Base-by-base conservation (phyloP, 2,329 filamentous ascomycete genomes). In the Trichoderma asperellum region DNA sequence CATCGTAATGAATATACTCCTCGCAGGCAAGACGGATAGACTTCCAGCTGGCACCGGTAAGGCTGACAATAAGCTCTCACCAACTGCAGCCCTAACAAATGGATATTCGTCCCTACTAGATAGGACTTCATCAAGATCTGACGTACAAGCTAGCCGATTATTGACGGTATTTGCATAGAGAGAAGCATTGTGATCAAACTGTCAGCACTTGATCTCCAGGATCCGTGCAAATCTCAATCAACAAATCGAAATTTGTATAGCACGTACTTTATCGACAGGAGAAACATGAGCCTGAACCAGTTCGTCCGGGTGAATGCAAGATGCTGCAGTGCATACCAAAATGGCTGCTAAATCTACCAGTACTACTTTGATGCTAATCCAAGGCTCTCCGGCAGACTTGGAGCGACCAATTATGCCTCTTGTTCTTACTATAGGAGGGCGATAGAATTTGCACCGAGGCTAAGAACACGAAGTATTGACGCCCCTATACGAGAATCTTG, bases 11-110 rank as follows among this genome's bases (percentile, higher is more conserved):
- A 49, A 49, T 24, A 24, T 47, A 49, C 8, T 49, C 47, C 57
- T 18, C n/a, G 24, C n/a, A 35, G 18, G 49, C 14, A 59, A 37
- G 8, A 43, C 21, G 16, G 24, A 62, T 43, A 24, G 47, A 52
- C n/a, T 55, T 5, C 35, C 2, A 47, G 18, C 21, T 57, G 37
- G 59, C 34, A 55, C 53, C 55, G 43, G 18, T 49, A n/a, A 16
- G 40, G 12, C 53, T 32, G 52, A 29, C 37, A 40, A 49, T 29
- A 21, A 35, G 1, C 12, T 21, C 43, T 68, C 49, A 56, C 35
- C 58, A 37, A 37, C 49, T 68, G 58, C 59, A 49, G 59, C 53
- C 52, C 52, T 43, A 56, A 43, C 18, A n/a, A 52, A 68, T 58
- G 52, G 40, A 61, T 34, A 55, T 34, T 27, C 49, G 18, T 61